Evolutionary conservation across 768 basidiomycete genomes (phyloP).

Genomic region (Podaxis sp.): DNA sequence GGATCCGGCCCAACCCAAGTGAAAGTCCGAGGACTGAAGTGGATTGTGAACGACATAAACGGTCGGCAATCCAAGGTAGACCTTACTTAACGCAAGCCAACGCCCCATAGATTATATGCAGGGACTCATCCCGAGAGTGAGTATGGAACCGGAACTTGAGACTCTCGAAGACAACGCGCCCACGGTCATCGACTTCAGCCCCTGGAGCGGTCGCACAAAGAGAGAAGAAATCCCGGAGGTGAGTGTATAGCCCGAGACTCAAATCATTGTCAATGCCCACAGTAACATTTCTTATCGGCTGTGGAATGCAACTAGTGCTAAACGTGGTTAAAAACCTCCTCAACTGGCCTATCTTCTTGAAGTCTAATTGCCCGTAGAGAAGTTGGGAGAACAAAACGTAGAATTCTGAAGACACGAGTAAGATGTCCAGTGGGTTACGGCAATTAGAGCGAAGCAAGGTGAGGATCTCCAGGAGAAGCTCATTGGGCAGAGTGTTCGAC

Average conservation of each 20-base stretch:
- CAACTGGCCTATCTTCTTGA: slow-evolving; percentile 6
- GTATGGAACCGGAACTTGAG: slow-evolving; percentile 26
- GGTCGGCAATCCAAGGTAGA: not conserved
- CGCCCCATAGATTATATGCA: slow-evolving; percentile 23
- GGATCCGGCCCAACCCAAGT: slow-evolving; percentile 62
- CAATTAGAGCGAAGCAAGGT: not conserved
- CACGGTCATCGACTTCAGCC: slow-evolving; percentile 21
- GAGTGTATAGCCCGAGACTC: slow-evolving; percentile 7
- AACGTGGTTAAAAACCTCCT: slow-evolving; percentile 11
- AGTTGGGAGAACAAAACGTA: slow-evolving; percentile 5
- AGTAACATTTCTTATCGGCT: slow-evolving; percentile 6
- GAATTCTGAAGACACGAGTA: slow-evolving; percentile 9
- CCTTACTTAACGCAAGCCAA: slow-evolving; percentile 28
- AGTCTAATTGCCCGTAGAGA: slow-evolving; percentile 9
- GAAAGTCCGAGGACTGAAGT: slow-evolving; percentile 42
- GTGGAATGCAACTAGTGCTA: not conserved
- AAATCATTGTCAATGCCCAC: slow-evolving; percentile 13
- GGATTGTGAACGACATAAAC: not conserved
- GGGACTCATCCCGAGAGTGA: slow-evolving; percentile 20
- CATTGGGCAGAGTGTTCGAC: slow-evolving; percentile 5
- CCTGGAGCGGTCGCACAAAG: slow-evolving; percentile 10
- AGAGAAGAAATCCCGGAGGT: slow-evolving; percentile 12
- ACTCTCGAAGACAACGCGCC: slow-evolving; percentile 23
- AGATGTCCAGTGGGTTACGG: slow-evolving; percentile 3
- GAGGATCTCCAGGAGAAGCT: slow-evolving; percentile 14